phyloP scores from a whole-genome alignment of 306 rosid genomes.

The Echinosophora koreensis region DNA sequence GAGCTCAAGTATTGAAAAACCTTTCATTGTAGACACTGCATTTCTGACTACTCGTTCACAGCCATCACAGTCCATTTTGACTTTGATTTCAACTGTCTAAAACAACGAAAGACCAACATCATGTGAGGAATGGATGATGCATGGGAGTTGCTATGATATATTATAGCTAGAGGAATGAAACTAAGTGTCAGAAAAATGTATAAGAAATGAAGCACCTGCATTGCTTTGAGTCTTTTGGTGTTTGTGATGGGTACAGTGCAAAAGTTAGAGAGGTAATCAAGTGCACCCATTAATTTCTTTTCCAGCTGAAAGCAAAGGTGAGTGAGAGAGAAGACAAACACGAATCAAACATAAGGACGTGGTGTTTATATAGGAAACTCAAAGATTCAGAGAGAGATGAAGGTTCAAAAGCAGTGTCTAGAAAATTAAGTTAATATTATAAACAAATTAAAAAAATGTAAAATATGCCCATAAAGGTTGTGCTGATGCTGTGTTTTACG shows the following conservation, averaged over 20 bases:
- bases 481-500: no score
- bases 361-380: conserved; percentile 53
- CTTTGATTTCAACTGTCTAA: conserved; percentile 87
- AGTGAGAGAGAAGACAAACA: conserved; percentile 41
- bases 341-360: conserved; percentile 4
- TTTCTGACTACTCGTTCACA: conserved; percentile 86
- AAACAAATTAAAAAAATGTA: conserved; percentile 21
- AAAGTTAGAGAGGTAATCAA: conserved; percentile 75
- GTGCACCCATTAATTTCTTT: conserved; percentile 87
- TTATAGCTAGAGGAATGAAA: conserved; percentile 1
- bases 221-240: conserved; percentile 65
- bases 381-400: conserved; percentile 33
- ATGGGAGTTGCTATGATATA: neutral
- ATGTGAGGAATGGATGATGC: neutral
- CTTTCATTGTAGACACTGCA: conserved; percentile 78
- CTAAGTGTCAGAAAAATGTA: neutral
- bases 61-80: conserved; percentile 95
- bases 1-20: conserved; percentile 43
- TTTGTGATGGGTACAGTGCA: conserved; percentile 64
- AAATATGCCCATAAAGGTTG: no score
- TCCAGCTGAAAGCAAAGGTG: conserved; percentile 28
- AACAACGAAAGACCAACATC: conserved; percentile 19
- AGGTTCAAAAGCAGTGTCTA: conserved; percentile 41
- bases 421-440: conserved; percentile 41
- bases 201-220: conserved; percentile 69